Base-by-base conservation (phyloP, 768 basidiomycete species). In the Phlebiopsis flavidoalba region DNA sequence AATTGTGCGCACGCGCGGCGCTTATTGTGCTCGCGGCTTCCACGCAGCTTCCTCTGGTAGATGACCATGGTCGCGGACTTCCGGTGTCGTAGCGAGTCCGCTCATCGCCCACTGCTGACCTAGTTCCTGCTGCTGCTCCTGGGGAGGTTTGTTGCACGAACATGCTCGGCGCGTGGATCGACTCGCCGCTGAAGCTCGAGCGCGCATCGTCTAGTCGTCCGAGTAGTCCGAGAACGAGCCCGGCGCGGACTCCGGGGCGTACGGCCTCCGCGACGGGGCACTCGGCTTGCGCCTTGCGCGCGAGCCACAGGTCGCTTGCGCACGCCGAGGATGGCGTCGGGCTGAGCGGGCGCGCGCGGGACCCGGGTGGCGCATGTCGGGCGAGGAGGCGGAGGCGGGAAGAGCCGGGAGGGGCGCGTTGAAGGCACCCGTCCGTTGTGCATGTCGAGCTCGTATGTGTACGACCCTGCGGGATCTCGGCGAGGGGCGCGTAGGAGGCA, bases 1-100 rank as follows among this genome's bases (percentile, higher is more conserved):
- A n/a, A n/a, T n/a, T n/a, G 89, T 90, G 53, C 88, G 80, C 33
- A 87, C 72, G 0, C 87, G 79, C 0, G 86, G 81, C n/a, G n/a
- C n/a, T n/a, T n/a, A n/a, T n/a, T n/a, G 59, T 86, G 84, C 64
- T 88, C 85, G 0, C 83, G 79, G 0, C n/a, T n/a, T n/a, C n/a
- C n/a, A n/a, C n/a, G 83, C 80, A 15, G 79, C 80, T n/a, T n/a
- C n/a, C n/a, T n/a, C 70, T 86, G 85, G 66, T 86, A 87, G 47
- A 87, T 80, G n/a, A 85, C 84, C 0, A n/a, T n/a, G n/a, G 86
- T 88, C 2, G 76, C 64, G 0, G 83, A n/a, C n/a, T n/a, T n/a
- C n/a, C n/a, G n/a, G n/a, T 83, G 69, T 89, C 85, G 40, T n/a
- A 89, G 76, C 0, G 84, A 84, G 43, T n/a, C 87, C 87, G 0